These are phyloP conservation scores for Clavaria fumosa DNA, from an alignment of 768 basidiomycete species.

Conservation along the genomic window DNA sequence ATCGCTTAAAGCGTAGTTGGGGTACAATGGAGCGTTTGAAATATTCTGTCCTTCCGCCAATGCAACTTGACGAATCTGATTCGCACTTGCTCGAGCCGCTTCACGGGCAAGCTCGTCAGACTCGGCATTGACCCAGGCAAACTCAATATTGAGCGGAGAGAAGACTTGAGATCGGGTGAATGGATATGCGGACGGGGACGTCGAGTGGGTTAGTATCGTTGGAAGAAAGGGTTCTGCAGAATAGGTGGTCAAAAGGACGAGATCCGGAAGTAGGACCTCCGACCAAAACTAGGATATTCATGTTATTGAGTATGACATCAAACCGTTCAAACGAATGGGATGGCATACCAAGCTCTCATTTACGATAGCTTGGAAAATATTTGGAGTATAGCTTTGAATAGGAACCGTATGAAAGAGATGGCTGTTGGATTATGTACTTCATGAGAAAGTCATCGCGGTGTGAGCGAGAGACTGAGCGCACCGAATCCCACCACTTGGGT, in stretches of 20 bases:
- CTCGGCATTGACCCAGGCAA: constrained; percentile 11
- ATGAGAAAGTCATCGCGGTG: not conserved
- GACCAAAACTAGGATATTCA: too few species aligned
- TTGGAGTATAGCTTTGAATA: constrained; percentile 20
- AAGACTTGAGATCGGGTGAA: constrained; percentile 15
- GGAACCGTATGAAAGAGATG: constrained; percentile 28
- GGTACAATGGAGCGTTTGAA: constrained; percentile 29
- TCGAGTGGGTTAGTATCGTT: constrained; percentile 22
- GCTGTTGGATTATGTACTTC: not conserved
- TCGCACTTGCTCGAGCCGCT: constrained; percentile 25
- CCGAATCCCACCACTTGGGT: too few species aligned
- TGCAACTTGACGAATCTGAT: constrained; percentile 25
- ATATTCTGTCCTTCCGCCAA: constrained; percentile 24
- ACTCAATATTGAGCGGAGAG: constrained; percentile 18
- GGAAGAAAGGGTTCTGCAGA: constrained; percentile 38
- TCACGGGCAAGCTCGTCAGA: constrained; percentile 20
- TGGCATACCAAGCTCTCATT: constrained; percentile 28
- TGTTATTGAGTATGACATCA: too few species aligned
- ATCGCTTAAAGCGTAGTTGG: constrained; percentile 42
- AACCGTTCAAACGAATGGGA: too few species aligned
- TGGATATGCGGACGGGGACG: constrained; percentile 30
- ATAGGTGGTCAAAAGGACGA: constrained; percentile 16
- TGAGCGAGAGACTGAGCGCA: constrained; percentile 10
- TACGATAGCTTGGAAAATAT: constrained; percentile 24
- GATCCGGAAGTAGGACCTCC: too few species aligned